Percentiles rank a stretch among this genome's conserved stretches.
Evolutionary conservation across 768 basidiomycete genomes (phyloP).

Genomic region (Tricholoma saponaceum): DNA sequence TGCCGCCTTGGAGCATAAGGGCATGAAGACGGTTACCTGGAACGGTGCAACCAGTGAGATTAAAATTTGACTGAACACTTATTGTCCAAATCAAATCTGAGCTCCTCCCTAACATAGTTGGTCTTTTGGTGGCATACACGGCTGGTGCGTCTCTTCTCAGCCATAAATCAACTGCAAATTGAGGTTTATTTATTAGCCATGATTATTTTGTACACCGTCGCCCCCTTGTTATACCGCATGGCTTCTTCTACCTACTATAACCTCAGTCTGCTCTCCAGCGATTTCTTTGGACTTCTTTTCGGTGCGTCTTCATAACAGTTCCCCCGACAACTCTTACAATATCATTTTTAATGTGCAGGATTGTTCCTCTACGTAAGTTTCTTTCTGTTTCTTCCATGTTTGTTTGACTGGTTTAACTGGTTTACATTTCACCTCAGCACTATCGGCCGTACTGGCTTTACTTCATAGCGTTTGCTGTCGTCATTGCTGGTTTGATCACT

Average conservation of each 20-base stretch:
- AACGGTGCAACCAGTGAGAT: conserved; percentile 61
- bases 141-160: conserved; percentile 24
- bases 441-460: conserved; percentile 86
- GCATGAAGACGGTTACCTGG: conserved; percentile 68
- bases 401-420: background rate
- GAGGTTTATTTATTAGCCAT: conserved; percentile 45
- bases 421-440: conserved; percentile 42
- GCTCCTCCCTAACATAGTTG: conserved; percentile 27
- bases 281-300: conserved; percentile 85
- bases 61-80: background rate
- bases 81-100: background rate
- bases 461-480: conserved; percentile 72
- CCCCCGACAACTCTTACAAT: background rate
- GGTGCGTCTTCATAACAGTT: conserved; percentile 34
- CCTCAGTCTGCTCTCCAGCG: conserved; percentile 79
- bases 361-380: conserved; percentile 45
- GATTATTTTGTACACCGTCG: conserved; percentile 81
- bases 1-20: conserved; percentile 65
- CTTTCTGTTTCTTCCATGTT: background rate
- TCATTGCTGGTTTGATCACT: conserved; percentile 67
- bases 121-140: conserved; percentile 38
- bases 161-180: background rate
- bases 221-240: conserved; percentile 81
- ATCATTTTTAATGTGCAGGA: conserved; percentile 23
- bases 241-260: conserved; percentile 87